Percentiles rank a stretch among this genome's conserved stretches.
Conservation (phyloP, 2,329 filamentous ascomycete genomes). For the Emmonsiellopsis sp. region DNA sequence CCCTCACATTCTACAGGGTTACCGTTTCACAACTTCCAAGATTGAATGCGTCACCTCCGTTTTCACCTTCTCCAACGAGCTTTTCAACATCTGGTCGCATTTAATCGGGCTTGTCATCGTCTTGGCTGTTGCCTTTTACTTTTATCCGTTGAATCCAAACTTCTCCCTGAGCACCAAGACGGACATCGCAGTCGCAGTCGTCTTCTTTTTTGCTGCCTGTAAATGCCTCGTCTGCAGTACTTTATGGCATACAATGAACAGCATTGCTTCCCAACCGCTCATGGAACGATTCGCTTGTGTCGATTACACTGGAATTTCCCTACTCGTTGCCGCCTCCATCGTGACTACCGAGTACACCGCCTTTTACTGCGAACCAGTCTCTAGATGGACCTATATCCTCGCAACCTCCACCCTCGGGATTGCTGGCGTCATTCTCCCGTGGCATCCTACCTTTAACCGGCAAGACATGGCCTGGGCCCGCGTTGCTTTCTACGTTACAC, state of each 20-base stretch:
- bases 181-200: slow-evolving; percentile 80
- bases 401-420: slow-evolving; percentile 73
- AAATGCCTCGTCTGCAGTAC: slow-evolving; percentile 92
- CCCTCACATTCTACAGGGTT: slow-evolving; percentile 82
- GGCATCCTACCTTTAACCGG: slow-evolving; percentile 92
- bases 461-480: slow-evolving; percentile 86
- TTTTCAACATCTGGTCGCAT: slow-evolving; percentile 97
- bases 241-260: slow-evolving; percentile 98
- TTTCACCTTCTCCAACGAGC: slow-evolving; percentile 81
- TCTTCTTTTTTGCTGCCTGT: slow-evolving; percentile 93
- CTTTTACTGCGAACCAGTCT: slow-evolving; percentile 92
- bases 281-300: slow-evolving; percentile 96
- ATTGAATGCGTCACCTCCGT: slow-evolving; percentile 78
- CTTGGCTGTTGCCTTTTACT: slow-evolving; percentile 83
- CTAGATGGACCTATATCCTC: slow-evolving; percentile 76
- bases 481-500: slow-evolving; percentile 81
- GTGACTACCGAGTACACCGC: slow-evolving; percentile 98
- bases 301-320: slow-evolving; percentile 94
- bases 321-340: slow-evolving; percentile 87
- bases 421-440: slow-evolving; percentile 82
- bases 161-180: slow-evolving; percentile 79
- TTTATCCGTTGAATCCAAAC: slow-evolving; percentile 81
- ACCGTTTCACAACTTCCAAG: slow-evolving; percentile 89
- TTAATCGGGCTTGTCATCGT: slow-evolving; percentile 81
- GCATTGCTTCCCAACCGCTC: slow-evolving; percentile 78